Evolutionary conservation across 768 basidiomycete genomes (phyloP), one percentile per base, ranked within the genome.

Genomic region (Russula foetens): DNA sequence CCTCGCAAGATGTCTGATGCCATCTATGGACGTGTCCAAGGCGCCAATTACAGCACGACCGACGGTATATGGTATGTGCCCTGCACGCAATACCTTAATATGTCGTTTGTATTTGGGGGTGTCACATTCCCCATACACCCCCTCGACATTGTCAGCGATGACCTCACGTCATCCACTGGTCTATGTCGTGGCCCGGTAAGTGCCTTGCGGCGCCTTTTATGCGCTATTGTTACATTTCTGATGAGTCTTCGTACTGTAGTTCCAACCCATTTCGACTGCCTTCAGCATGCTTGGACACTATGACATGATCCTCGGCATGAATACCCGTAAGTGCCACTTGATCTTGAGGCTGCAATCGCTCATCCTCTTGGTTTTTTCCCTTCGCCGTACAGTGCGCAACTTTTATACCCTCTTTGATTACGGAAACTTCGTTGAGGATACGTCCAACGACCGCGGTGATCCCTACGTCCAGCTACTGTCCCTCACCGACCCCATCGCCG

Each of bases 221-320:
- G 21, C 3, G 23, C n/a, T 33, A 24, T 46, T 29, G 21, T 39
- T 21, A 14, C 4, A 15, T 51, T 28, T 19, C 59, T 69, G 49
- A 71, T 12, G 26, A 43, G 44, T n/a, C 7, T 19, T 38, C 12
- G 29, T 14, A 59, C 31, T 15, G 39, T 65, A 89, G 82, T 92
- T 89, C 77, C 90, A 92, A 77, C 90, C 89, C 2, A 88, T 90
- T 64, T 88, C 88, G 15, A 81, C 84, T 4, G 87, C 88, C 5
- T 89, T 90, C 73, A 85, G 86, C 74, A 64, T 89, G 44, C 79
- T 88, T 28, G 86, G 88, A 63, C 79, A 86, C 69, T 92, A 88
- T 64, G 89, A 92, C 66, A 84, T 90, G 77, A 88, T 91, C 66
- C 78, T 90, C 51, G 89, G 89, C 64, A 89, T 90, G 87, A 80